These are phyloP conservation scores for Epichloe scottii DNA, from an alignment of 2,329 filamentous ascomycete species.

Conservation along the genomic window DNA sequence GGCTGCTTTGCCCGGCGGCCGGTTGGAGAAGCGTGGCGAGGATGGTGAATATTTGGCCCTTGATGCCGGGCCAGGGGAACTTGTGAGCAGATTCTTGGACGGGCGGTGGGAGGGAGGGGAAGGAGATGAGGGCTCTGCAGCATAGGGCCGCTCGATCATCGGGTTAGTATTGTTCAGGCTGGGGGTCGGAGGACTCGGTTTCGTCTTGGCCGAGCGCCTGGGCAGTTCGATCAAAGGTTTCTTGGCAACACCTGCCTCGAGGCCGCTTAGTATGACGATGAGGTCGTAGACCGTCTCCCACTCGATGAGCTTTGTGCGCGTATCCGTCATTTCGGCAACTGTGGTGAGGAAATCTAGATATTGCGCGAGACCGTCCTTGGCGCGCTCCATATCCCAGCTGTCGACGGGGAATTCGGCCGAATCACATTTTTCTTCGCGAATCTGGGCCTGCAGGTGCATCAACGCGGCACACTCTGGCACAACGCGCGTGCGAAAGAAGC, in stretches of 20 bases:
- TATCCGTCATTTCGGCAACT: constrained; percentile 71
- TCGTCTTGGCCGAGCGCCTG: constrained; percentile 14
- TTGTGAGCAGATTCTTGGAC: constrained; percentile 53
- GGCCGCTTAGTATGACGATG: constrained; percentile 70
- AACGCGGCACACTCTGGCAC: constrained; percentile 91
- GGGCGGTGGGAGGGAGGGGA: constrained; percentile 26
- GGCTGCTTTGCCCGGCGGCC: constrained; percentile 46
- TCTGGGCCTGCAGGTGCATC: constrained; percentile 86
- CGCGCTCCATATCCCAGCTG: constrained; percentile 93
- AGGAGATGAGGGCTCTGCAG: constrained; percentile 16
- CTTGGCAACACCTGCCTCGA: constrained; percentile 80
- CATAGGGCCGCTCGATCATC: constrained; percentile 53
- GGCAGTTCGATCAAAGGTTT: constrained; percentile 48
- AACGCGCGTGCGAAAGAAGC: constrained; percentile 81
- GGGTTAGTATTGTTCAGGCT: constrained; percentile 12
- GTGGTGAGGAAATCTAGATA: constrained; percentile 91
- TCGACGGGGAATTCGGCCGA: constrained; percentile 87
- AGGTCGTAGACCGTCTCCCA: constrained; percentile 90
- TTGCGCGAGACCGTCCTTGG: constrained; percentile 88
- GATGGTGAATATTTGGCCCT: constrained; percentile 84
- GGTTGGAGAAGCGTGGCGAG: constrained; percentile 84
- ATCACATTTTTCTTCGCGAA: constrained; percentile 61
- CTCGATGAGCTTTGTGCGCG: constrained; percentile 73
- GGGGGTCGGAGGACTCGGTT: constrained; percentile 19
- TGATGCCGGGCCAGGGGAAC: constrained; percentile 62